Evolutionary conservation across 805 yeast genomes (phyloP), one percentile per base, ranked within the genome.

Genomic region (Saccharomycopsis amapae): DNA sequence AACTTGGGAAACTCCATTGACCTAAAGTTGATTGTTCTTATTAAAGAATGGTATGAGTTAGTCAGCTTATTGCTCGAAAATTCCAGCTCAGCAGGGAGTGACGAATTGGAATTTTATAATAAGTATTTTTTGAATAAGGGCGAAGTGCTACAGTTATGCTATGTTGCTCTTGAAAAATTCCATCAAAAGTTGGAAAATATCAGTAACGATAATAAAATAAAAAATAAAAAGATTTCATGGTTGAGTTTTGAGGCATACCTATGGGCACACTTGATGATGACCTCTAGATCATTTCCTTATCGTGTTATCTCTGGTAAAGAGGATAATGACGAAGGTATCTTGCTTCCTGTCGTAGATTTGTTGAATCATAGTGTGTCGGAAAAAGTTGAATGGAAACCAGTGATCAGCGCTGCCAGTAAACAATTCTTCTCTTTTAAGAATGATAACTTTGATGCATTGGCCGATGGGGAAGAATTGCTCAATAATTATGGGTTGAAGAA

Each of bases 401-500:
- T 23, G 12, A 34, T 13, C 13, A 37, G 18, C 24, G 15, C 12
- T 1, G n/a, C n/a, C n/a, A n/a, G n/a, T n/a, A 20, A 53, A 51
- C 15, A 55, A 48, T 1, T 57, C 22, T 35, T 49, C 37, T 22
- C 19, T 38, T 40, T 34, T 20, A 40, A 25, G 7, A 50, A 36
- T 15, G 38, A 23, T 12, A 19, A 35, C 2, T 40, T 48, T 23
- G 38, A n/a, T 13, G 19, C 40, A 10, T 13, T 54, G n/a, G 40
- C 47, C 2, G 52, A 50, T 1, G 75, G 74, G 1, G 59, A 62
- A 1, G 82, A 85, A 57, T 51, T 89, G 1, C 84, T 63, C 62
- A 88, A 88, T 59, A 85, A 85, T 61, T 88, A 89, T 62, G 97
- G 96, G 1, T 76, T 84, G 41, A 89, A 87, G 61, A 85, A 93